These are phyloP conservation scores for Gracilaria vermiculophylla DNA, from an alignment of 23 red algal species.

Conservation along the genomic window DNA sequence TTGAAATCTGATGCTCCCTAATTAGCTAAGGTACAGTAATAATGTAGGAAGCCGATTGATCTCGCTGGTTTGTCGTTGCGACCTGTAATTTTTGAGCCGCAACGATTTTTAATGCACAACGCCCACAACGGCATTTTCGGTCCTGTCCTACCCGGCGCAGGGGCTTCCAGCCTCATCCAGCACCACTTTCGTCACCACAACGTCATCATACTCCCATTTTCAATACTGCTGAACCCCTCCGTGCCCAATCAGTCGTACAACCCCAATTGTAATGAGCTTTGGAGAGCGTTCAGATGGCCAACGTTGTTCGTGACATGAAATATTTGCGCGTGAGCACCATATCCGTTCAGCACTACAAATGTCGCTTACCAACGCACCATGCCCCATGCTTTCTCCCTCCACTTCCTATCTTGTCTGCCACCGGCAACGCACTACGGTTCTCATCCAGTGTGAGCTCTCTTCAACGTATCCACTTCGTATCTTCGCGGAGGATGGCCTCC, in stretches of 20 bases:
- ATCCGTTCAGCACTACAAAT: not conserved
- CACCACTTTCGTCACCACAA: not conserved
- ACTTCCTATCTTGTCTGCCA: not conserved
- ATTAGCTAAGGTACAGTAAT: too few species aligned
- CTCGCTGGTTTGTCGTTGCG: too few species aligned
- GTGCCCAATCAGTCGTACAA: not conserved
- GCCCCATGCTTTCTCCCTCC: not conserved
- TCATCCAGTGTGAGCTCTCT: not conserved
- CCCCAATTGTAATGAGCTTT: not conserved
- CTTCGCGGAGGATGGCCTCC: not conserved
- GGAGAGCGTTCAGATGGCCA: not conserved
- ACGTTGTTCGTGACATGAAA: constrained; percentile 9
- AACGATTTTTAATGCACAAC: too few species aligned
- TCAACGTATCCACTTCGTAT: not conserved
- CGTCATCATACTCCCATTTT: not conserved
- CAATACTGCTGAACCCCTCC: not conserved
- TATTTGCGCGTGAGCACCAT: not conserved
- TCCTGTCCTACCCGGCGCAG: too few species aligned
- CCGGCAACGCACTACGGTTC: not conserved
- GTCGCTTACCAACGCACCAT: not conserved
- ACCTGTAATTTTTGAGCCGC: too few species aligned
- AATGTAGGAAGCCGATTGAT: too few species aligned
- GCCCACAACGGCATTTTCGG: too few species aligned
- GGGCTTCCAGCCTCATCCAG: too few species aligned
- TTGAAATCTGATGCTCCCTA: too few species aligned